These are phyloP conservation scores for Metahyphopichia silvanorum DNA, from an alignment of 805 yeast species.

Conservation along the genomic window DNA sequence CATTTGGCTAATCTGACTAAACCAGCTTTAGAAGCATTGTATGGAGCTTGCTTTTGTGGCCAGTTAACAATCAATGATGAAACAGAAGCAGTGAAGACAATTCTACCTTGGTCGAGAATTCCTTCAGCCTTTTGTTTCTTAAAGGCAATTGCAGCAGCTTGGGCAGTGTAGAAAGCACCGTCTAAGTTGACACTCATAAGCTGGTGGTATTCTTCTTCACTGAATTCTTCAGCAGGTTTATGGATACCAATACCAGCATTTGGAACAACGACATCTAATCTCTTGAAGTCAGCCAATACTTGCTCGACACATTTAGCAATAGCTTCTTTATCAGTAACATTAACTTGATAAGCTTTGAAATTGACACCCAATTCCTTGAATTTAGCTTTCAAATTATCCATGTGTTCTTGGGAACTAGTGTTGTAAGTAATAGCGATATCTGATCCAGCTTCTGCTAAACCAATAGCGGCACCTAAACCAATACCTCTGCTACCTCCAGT, in stretches of 20 bases:
- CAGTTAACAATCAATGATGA: constrained; percentile 36
- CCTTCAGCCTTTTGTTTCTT: constrained; percentile 42
- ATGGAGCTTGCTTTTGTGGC: constrained; percentile 40
- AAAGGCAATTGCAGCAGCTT: constrained; percentile 46
- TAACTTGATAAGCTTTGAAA: constrained; percentile 39
- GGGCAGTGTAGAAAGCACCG: constrained; percentile 45
- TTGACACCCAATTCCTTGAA: constrained; percentile 7
- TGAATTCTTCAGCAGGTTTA: constrained; percentile 26
- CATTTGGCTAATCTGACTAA: constrained; percentile 38
- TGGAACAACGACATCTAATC: constrained; percentile 38
- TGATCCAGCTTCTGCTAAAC: constrained; percentile 42
- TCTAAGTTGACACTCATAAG: constrained; percentile 40
- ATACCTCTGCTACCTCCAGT: constrained; percentile 48
- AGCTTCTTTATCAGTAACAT: constrained; percentile 36
- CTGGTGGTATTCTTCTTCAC: constrained; percentile 31
- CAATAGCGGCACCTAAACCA: constrained; percentile 44
- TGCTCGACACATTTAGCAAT: constrained; percentile 22
- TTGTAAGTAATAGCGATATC: constrained; percentile 35
- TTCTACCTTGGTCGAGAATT: constrained; percentile 5
- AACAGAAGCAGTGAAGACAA: constrained; percentile 7
- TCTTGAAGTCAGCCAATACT: constrained; percentile 34
- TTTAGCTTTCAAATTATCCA: not conserved
- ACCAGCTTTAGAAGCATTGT: constrained; percentile 43
- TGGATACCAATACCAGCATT: constrained; percentile 46
- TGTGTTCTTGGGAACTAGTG: constrained; percentile 5